These are phyloP conservation scores for Domatiomyces globalis DNA, from an alignment of 2,329 filamentous ascomycete genomes.

Conservation along the genomic window DNA sequence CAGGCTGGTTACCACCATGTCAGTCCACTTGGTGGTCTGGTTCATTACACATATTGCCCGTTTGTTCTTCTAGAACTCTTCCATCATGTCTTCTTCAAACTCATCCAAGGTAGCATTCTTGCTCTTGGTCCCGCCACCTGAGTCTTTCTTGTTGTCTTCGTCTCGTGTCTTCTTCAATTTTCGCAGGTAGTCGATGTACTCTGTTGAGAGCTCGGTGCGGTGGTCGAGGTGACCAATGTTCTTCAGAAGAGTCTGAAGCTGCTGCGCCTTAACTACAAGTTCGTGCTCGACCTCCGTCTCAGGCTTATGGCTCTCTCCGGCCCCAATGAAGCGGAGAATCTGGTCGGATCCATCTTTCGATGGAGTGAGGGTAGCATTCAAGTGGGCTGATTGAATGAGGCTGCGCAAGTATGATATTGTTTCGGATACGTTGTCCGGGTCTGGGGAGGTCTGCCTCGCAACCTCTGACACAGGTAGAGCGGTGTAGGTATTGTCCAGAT, in stretches of 20 bases:
- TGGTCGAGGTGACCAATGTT: constrained; percentile 42
- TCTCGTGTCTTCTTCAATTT: constrained; percentile 30
- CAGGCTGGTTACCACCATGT: neutral
- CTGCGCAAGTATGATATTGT: constrained; percentile 25
- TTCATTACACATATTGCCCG: neutral
- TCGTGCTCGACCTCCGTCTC: constrained; percentile 27
- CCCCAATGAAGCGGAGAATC: constrained; percentile 41
- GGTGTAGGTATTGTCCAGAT: constrained; percentile 58
- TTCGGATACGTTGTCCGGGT: constrained; percentile 17
- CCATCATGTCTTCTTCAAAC: constrained; percentile 20
- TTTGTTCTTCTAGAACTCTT: constrained; percentile 10
- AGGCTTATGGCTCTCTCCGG: constrained; percentile 23
- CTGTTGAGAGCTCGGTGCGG: constrained; percentile 42
- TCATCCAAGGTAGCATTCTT: constrained; percentile 6
- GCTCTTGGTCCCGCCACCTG: constrained; percentile 1
- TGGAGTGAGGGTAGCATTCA: constrained; percentile 39
- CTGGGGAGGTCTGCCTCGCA: constrained; percentile 22
- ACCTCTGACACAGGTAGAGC: constrained; percentile 43
- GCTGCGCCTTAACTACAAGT: constrained; percentile 36
- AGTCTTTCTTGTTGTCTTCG: constrained; percentile 9
- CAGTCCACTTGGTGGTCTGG: neutral
- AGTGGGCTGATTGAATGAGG: constrained; percentile 37
- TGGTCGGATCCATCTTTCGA: constrained; percentile 24
- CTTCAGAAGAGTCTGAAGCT: constrained; percentile 37
- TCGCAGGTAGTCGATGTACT: constrained; percentile 42